These are phyloP conservation scores for Xylaria sp. DNA, from an alignment of 2,329 filamentous ascomycete genomes.

Conservation along the genomic window DNA sequence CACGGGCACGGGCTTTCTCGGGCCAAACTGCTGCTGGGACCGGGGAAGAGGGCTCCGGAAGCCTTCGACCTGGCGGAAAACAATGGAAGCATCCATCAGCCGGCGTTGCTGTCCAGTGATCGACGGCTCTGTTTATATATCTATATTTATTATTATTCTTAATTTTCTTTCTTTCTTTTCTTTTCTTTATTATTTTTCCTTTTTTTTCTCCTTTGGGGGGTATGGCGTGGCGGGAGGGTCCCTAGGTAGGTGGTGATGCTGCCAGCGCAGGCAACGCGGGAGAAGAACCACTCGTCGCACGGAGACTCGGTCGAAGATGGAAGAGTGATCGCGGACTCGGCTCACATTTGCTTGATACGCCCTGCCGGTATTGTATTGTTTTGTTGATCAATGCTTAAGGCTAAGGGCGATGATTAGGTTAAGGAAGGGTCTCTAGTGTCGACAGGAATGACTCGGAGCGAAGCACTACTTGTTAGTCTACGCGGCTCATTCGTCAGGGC, in stretches of 20 bases:
- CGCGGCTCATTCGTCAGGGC: too few relatives aligned
- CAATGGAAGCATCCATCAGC: conserved; percentile 54
- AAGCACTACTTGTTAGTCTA: background rate
- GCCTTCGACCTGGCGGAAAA: conserved; percentile 52
- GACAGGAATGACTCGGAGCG: background rate
- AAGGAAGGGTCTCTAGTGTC: background rate
- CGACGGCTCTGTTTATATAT: conserved; percentile 5
- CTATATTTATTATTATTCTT: background rate
- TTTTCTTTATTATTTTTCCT: too few relatives aligned
- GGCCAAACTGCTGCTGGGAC: conserved; percentile 31
- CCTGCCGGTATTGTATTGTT: background rate
- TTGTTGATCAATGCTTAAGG: background rate
- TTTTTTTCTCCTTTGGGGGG: too few relatives aligned
- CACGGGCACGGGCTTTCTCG: conserved; percentile 20
- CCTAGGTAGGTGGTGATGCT: conserved; percentile 15
- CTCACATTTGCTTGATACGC: background rate
- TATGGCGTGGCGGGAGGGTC: conserved; percentile 1
- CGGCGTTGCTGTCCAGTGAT: conserved; percentile 3
- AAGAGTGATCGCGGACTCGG: background rate
- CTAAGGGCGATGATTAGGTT: background rate
- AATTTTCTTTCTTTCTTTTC: too few relatives aligned
- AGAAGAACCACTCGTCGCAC: conserved; percentile 1
- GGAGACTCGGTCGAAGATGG: background rate
- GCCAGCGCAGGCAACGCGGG: conserved; percentile 18
- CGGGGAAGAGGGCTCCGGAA: conserved; percentile 42